Percentiles rank a stretch among this genome's conserved stretches.
phyloP scores from a whole-genome alignment of 108 stramenopile genomes.

The Fragilariopsis cylindrus region DNA sequence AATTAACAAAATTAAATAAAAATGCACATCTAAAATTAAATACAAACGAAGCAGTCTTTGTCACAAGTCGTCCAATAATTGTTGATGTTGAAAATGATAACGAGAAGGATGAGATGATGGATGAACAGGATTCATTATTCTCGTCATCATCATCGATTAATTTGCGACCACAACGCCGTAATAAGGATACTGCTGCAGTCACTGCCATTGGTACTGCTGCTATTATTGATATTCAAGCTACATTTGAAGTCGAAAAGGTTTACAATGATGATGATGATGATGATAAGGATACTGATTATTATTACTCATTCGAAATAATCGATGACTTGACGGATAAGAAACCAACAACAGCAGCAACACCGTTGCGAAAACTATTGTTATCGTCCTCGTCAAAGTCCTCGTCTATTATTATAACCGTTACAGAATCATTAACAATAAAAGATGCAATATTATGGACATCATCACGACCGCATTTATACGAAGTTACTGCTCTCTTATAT shows the following conservation, averaged over 20 bases:
- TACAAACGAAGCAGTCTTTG: constrained; percentile 21
- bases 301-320: constrained; percentile 4
- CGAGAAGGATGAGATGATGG: not conserved
- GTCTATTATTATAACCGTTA: constrained; percentile 2
- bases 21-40: not conserved
- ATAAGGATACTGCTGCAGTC: too few relatives aligned
- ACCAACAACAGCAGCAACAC: not conserved
- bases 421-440: constrained; percentile 2
- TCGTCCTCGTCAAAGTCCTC: not conserved
- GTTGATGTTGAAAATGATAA: not conserved
- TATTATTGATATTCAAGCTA: constrained; percentile 17
- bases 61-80: constrained; percentile 7
- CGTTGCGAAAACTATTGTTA: not conserved
- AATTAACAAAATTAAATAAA: not conserved
- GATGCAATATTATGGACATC: constrained; percentile 34
- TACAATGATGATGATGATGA: not conserved
- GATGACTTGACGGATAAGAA: not conserved
- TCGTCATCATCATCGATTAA: too few relatives aligned
- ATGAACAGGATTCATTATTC: too few relatives aligned
- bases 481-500: constrained; percentile 14
- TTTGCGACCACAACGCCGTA: too few relatives aligned
- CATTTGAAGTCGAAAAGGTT: not conserved
- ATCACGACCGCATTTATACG: constrained; percentile 32
- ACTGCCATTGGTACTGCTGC: not conserved
- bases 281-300: not conserved